Evolutionary conservation across 257 asterid species (phyloP), one percentile per base, ranked within the genome.

Genomic region (Penstemon barbatus): DNA sequence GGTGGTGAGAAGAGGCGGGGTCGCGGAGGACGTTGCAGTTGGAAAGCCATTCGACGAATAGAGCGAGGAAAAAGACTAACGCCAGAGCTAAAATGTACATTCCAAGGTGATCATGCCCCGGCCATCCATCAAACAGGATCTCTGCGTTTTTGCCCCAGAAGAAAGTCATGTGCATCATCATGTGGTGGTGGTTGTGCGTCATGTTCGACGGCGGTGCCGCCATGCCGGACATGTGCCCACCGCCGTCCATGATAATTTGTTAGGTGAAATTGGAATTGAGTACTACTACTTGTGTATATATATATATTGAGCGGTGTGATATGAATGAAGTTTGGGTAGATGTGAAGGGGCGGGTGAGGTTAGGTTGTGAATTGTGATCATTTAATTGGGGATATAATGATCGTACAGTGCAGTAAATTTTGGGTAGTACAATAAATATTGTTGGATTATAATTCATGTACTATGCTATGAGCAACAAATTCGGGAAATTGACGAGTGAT

Each of bases 91-190:
- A 38, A 0, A 83, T 3, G 40, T 92, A 92, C 94, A 84, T 89
- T 19, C 90, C 96, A 6, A 75, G 33, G 42, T 78, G 71, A 12
- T 71, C 87, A 19, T 69, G 42, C 40, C 98, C 96, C 4, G 96
- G 96, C 95, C 95, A 91, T 0, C 89, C 89, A 8, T 74, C 45
- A 57, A 91, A 89, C 3, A 91, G 84, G 11, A 91, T 86, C 79
- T 84, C 95, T 0, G 96, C 42, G 78, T 86, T 76, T 15, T 84
- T 81, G 3, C 98, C 94, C 98, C 98, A 91, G 68, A 91, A 91
- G 75, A 91, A 91, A 0, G 96, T 85, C 98, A 89, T 91, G 87
- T 89, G 98, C 96, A 86, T 91, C 86, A 86, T 86, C 95, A 82
- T 82, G 67, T 68, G 87, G 12, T 46, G 86, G 61, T 9, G 79